Percentiles rank a stretch among this genome's conserved stretches.
phyloP scores from a whole-genome alignment of 2,329 filamentous ascomycete genomes.

The Acrocalymma vagum region DNA sequence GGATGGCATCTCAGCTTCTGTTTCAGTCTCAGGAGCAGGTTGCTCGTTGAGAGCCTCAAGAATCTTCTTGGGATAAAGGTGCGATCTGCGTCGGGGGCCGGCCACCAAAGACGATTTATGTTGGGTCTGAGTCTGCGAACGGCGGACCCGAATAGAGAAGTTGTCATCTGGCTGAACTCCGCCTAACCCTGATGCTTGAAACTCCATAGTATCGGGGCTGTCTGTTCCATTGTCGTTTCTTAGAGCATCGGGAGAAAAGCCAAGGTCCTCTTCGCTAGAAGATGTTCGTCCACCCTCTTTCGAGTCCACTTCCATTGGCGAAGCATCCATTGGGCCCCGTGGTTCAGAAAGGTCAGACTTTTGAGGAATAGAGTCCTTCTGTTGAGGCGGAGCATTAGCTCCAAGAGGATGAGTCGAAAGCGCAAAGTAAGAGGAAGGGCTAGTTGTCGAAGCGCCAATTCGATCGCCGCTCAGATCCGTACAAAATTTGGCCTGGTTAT shows the following conservation, averaged over 20 bases:
- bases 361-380: background rate
- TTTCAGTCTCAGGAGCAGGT: slow-evolving; percentile 11
- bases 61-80: slow-evolving; percentile 39
- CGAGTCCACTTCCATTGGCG: slow-evolving; percentile 28
- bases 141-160: slow-evolving; percentile 61
- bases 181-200: slow-evolving; percentile 64
- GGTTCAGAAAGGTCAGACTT: slow-evolving; percentile 37
- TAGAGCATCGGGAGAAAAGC: slow-evolving; percentile 46
- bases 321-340: slow-evolving; percentile 31
- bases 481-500: slow-evolving; percentile 80
- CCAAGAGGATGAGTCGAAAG: slow-evolving; percentile 45
- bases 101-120: slow-evolving; percentile 3
- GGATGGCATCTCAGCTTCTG: slow-evolving; percentile 10
- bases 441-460: slow-evolving; percentile 22
- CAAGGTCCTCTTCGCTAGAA: slow-evolving; percentile 40
- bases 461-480: slow-evolving; percentile 78
- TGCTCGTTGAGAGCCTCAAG: slow-evolving; percentile 39
- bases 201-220: slow-evolving; percentile 42
- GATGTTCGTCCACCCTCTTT: slow-evolving; percentile 40
- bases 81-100: slow-evolving; percentile 15
- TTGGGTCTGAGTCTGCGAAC: slow-evolving; percentile 30
- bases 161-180: slow-evolving; percentile 67
- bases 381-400: slow-evolving; percentile 5
- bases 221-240: slow-evolving; percentile 30
- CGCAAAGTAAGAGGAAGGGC: slow-evolving; percentile 36